A percentile compares a stretch with the other conserved stretches of the same genome.
Evolutionary conservation across 495 filamentous ascomycete genomes (phyloP).

Genomic region (Amphirosellinia nigrospora): DNA sequence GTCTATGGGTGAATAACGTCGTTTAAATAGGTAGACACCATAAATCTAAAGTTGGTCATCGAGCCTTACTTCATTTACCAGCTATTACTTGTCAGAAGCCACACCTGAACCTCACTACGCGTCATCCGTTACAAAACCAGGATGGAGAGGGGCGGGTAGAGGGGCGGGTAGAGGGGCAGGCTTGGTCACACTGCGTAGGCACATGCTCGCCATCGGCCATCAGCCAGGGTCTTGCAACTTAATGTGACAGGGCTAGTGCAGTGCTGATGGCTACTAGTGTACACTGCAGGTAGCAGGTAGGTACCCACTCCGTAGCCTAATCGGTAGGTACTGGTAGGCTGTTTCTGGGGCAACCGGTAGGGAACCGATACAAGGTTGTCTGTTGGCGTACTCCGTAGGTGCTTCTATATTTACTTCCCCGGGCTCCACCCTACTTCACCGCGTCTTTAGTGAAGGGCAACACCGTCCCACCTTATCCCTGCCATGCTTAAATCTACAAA

Average conservation of each 20-base stretch:
- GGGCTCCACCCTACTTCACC: not conserved
- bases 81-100: not conserved
- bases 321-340: not conserved
- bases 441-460: conserved; percentile 1
- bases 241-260: not conserved
- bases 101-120: not conserved
- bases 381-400: conserved; percentile 1
- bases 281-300: too few species aligned
- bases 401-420: conserved; percentile 1
- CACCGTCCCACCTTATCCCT: not conserved
- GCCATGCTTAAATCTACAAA: not conserved
- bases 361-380: not conserved
- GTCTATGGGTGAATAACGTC: not conserved
- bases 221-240: not conserved
- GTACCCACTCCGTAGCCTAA: not conserved
- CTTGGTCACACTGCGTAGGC: conserved; percentile 4
- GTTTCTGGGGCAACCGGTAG: conserved; percentile 15
- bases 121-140: conserved; percentile 9
- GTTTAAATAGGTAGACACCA: not conserved
- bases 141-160: conserved; percentile 15
- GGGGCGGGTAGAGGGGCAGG: not conserved
- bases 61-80: not conserved
- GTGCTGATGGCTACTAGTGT: not conserved
- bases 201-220: conserved; percentile 12
- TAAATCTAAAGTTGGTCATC: conserved; percentile 3